phyloP scores from a whole-genome alignment of 495 filamentous ascomycete species.

The Xylaria bambusicola region DNA sequence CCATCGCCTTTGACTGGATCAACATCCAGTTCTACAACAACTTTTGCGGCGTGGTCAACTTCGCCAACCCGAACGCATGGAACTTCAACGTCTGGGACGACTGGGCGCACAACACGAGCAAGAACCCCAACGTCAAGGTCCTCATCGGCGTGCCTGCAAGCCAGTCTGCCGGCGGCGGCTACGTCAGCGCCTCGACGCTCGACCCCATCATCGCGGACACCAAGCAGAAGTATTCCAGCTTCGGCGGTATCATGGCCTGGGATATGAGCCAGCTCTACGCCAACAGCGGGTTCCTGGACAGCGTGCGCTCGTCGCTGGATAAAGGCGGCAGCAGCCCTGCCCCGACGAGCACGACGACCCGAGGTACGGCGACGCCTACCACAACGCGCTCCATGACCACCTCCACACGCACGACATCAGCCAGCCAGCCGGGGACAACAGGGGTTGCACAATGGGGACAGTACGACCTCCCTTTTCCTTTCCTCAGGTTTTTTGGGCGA shows the following conservation, averaged over 20 bases:
- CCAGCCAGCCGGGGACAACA: background rate
- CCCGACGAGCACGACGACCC: conserved; percentile 19
- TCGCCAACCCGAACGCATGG: conserved; percentile 58
- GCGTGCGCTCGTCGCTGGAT: conserved; percentile 34
- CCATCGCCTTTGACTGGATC: conserved; percentile 62
- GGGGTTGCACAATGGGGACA: conserved; percentile 42
- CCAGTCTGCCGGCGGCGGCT: conserved; percentile 61
- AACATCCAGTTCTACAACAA: conserved; percentile 73
- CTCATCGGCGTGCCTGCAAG: conserved; percentile 67
- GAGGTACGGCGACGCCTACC: conserved; percentile 16
- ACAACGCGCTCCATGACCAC: conserved; percentile 18
- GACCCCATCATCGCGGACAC: conserved; percentile 50
- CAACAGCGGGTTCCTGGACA: conserved; percentile 59
- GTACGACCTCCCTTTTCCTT: conserved; percentile 20
- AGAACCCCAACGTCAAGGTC: conserved; percentile 66
- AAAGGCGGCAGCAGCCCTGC: conserved; percentile 19
- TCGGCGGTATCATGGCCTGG: conserved; percentile 75
- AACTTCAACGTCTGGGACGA: conserved; percentile 72
- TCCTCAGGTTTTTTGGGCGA: no score
- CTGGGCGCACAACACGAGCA: conserved; percentile 64
- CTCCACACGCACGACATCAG: conserved; percentile 8
- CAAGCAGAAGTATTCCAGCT: conserved; percentile 54
- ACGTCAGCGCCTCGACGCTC: conserved; percentile 49
- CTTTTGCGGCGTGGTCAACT: conserved; percentile 63
- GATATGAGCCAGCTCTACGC: conserved; percentile 63